phyloP scores from a whole-genome alignment of 225 moss, liverwort and hornwort genomes.

The Pleurozium schreberi region DNA sequence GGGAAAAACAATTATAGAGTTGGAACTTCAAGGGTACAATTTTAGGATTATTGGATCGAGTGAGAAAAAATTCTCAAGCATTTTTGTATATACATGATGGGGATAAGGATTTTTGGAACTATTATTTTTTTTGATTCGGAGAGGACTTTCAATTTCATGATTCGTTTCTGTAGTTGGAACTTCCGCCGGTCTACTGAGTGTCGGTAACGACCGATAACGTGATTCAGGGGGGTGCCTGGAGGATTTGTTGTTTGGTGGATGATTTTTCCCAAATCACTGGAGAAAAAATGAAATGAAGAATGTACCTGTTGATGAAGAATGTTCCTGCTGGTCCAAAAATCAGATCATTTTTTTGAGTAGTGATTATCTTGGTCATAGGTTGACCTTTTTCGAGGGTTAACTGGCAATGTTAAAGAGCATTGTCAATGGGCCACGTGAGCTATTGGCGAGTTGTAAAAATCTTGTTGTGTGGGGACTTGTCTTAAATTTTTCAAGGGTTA shows the following conservation, averaged over 20 bases:
- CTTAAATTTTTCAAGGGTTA: rapidly evolving
- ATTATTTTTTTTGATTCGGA: too few relatives aligned
- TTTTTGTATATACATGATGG: not conserved
- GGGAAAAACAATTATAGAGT: too few relatives aligned
- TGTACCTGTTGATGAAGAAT: not conserved
- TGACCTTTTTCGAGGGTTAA: too few relatives aligned
- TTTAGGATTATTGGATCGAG: not conserved
- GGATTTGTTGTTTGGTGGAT: too few relatives aligned
- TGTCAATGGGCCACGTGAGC: not conserved
- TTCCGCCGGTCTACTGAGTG: not conserved
- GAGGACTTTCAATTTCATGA: not conserved
- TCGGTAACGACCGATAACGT: not conserved
- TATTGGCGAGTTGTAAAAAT: too few relatives aligned
- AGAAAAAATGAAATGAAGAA: not conserved
- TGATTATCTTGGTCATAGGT: rapidly evolving
- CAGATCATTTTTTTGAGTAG: not conserved
- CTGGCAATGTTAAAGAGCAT: too few relatives aligned
- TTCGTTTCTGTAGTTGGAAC: not conserved
- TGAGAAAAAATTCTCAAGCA: not conserved
- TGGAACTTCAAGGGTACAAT: too few relatives aligned
- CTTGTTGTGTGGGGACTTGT: not conserved
- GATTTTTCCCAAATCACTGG: rapidly evolving
- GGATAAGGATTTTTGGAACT: not conserved
- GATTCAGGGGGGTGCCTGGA: too few relatives aligned
- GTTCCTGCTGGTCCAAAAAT: not conserved